Base-by-base conservation (phyloP, 306 rosid species). In the Cucurbita argyrosperma region DNA sequence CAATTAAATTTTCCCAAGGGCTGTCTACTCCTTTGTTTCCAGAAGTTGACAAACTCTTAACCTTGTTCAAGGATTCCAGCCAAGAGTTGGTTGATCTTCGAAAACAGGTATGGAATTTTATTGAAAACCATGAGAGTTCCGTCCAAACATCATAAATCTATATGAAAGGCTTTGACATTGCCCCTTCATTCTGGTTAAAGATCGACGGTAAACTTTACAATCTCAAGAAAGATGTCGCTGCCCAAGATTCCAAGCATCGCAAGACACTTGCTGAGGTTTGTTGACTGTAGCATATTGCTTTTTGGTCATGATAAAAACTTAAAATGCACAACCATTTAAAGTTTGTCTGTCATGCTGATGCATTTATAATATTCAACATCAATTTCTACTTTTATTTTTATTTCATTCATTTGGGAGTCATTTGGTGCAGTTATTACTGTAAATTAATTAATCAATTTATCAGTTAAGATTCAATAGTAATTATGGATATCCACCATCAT, bases 221-320 rank as follows among this genome's bases (percentile, higher is more conserved):
- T 87, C 91, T 95, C 71, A 91, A 89, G 83, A 95, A 89, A 82
- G 99, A 95, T 39, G 99, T 95, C 35, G 80, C 96, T 77, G 78
- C 82, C 62, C 97, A 95, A 84, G 97, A 95, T 70, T 83, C 91
- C 71, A 95, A 89, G 87, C 99, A 95, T 84, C 90, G 97, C 12
- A 91, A 83, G 84, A 95, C 99, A 49, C 92, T 95, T 72, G 81
- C 86, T 46, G 99, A 91, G 99, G 99, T 95, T 80, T 79, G 88
- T 83, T 50, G 26, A 14, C 42, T 70, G 49, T 53, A 11, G 23
- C 58, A 21, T 23, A 46, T 46, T 46, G 11, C 14, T 26, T 23
- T 47, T 49, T 7, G 45, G 63, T 18, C 65, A 53, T 10, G 52
- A n/a, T 5, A 56, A 57, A 53, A n/a, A 54, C 12, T 54, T 35